Percentiles rank a stretch among this genome's conserved stretches.
Conservation (phyloP, 2,329 filamentous ascomycete genomes). For the Niveomyces coronatus region DNA sequence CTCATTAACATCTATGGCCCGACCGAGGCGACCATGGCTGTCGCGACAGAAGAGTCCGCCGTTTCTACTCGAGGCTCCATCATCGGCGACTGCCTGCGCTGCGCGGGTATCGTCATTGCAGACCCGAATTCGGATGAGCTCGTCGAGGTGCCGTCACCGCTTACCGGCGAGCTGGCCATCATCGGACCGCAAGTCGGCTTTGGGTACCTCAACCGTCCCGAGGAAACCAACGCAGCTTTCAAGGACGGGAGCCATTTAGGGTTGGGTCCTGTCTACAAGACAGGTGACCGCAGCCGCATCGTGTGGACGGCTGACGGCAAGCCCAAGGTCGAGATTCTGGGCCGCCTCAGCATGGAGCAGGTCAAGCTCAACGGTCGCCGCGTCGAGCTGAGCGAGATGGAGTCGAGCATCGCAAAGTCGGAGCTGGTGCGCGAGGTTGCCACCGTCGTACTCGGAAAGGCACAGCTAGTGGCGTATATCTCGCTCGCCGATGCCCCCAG, state of each 20-base stretch:
- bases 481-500: constrained; percentile 1
- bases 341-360: constrained; percentile 8
- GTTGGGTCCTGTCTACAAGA: constrained; percentile 24
- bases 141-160: constrained; percentile 1
- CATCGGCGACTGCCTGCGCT: constrained; percentile 8
- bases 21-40: constrained; percentile 9
- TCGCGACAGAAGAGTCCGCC: constrained; percentile 4
- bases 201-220: constrained; percentile 10
- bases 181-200: constrained; percentile 11
- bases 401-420: constrained; percentile 6
- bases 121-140: constrained; percentile 8
- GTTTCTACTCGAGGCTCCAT: constrained; percentile 6
- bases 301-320: constrained; percentile 7
- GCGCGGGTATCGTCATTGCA: constrained; percentile 7
- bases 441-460: constrained; percentile 33
- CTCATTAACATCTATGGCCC: constrained; percentile 10
- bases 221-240: constrained; percentile 8
- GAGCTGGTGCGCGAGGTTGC: constrained; percentile 20
- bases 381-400: constrained; percentile 9
- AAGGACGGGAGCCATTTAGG: constrained; percentile 15
- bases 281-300: constrained; percentile 6
- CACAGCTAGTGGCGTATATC: constrained; percentile 9
- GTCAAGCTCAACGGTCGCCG: constrained; percentile 10
- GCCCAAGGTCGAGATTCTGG: constrained; percentile 9
- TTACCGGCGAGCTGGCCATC: constrained; percentile 17